Conservation (phyloP, 225 moss, liverwort and hornwort species). For the Neckera pumila region DNA sequence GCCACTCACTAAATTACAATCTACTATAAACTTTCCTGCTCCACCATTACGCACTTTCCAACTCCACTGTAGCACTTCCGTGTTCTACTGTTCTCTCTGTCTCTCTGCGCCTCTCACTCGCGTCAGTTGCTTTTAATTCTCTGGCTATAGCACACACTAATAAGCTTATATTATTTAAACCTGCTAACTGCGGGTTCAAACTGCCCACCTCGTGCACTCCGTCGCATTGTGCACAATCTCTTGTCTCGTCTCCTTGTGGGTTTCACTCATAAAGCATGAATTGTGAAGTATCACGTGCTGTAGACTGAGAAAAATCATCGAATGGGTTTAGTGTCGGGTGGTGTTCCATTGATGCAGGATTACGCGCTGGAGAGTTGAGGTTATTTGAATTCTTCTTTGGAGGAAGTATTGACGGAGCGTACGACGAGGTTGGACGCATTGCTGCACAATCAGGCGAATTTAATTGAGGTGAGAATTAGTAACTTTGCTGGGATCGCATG, state of each 20-base stretch:
- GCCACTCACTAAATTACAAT: neutral
- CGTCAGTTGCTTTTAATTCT: neutral
- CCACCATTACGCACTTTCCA: neutral
- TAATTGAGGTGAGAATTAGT: neutral
- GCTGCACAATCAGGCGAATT: neutral
- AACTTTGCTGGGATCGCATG: neutral
- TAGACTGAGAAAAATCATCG: neutral
- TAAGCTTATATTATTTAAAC: too few relatives aligned
- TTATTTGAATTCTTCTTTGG: neutral
- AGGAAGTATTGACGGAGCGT: neutral
- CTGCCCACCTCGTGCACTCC: neutral
- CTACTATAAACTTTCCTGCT: neutral
- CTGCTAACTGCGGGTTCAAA: neutral
- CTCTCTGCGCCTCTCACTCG: neutral
- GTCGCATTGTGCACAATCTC: neutral
- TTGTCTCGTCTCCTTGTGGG: neutral
- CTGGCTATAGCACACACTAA: neutral
- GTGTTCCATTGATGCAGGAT: neutral
- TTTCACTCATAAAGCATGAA: neutral
- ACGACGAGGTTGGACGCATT: neutral
- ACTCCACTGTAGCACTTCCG: neutral
- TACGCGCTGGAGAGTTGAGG: neutral
- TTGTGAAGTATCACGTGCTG: neutral
- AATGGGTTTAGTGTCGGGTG: neutral
- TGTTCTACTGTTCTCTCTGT: neutral